These are phyloP conservation scores for Dimocarpus longan DNA, from an alignment of 345 rosid species.

Conservation along the genomic window DNA sequence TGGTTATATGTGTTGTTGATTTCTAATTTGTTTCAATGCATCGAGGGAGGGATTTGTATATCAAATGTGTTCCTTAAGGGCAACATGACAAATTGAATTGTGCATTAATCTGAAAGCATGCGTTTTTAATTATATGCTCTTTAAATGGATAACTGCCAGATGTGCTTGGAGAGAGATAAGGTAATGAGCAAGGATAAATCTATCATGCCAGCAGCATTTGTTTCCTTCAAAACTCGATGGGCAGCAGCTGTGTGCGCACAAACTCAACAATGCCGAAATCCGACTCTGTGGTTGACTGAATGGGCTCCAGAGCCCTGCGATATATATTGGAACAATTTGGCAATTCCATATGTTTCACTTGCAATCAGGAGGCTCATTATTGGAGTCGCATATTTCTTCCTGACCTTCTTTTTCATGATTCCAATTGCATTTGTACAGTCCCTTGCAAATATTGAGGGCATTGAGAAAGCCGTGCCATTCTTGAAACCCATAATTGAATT, in stretches of 20 bases:
- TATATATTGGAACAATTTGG: constrained; percentile 81
- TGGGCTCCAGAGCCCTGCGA: constrained; percentile 98
- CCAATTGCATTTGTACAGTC: constrained; percentile 92
- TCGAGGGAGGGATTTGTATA: background rate
- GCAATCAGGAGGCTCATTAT: constrained; percentile 67
- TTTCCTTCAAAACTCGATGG: constrained; percentile 90
- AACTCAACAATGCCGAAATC: constrained; percentile 89
- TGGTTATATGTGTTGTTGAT: background rate
- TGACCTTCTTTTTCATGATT: constrained; percentile 95
- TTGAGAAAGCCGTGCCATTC: constrained; percentile 84
- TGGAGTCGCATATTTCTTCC: constrained; percentile 78
- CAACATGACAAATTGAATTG: background rate
- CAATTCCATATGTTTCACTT: constrained; percentile 87
- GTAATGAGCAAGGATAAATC: constrained; percentile 48
- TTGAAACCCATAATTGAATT: constrained; percentile 72
- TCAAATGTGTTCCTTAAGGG: background rate
- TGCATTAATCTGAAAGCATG: background rate
- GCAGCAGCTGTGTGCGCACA: constrained; percentile 93
- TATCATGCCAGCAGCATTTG: constrained; percentile 79
- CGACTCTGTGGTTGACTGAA: constrained; percentile 85
- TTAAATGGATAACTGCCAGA: constrained; percentile 44
- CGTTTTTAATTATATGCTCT: constrained; percentile 12
- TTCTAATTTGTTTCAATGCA: background rate
- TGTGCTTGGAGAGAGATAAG: constrained; percentile 61
- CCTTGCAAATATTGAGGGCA: constrained; percentile 88